phyloP scores from a whole-genome alignment of 257 asterid genomes.

The Verbascum thapsus region DNA sequence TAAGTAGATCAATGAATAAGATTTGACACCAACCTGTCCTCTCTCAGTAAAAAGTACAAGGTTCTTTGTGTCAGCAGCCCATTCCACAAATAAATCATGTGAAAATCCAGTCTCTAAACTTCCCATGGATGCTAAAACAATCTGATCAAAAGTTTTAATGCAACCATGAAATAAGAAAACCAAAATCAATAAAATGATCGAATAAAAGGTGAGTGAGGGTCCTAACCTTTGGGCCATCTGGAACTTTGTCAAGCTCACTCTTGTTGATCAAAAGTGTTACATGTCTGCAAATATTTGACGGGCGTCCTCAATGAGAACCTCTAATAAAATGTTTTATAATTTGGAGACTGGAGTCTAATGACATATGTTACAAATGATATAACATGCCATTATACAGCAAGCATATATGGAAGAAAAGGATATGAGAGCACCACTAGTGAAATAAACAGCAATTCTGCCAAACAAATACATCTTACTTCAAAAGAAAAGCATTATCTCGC shows the following conservation, averaged over 20 bases:
- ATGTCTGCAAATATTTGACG: conserved; percentile 58
- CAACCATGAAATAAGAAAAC: conserved; percentile 29
- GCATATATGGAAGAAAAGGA: conserved; percentile 21
- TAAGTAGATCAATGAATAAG: conserved; percentile 25
- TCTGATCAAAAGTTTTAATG: conserved; percentile 47
- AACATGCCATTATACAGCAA: conserved; percentile 12
- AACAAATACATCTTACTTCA: conserved; percentile 61
- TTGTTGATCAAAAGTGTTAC: conserved; percentile 69
- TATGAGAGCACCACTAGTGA: conserved; percentile 3
- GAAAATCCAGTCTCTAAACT: conserved; percentile 97
- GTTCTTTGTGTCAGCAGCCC: conserved; percentile 97
- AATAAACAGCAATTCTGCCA: background rate
- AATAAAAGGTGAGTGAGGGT: conserved; percentile 23
- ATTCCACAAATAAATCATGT: conserved; percentile 93
- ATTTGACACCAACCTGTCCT: conserved; percentile 78
- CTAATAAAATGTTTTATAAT: conserved; percentile 23
- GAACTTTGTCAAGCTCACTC: conserved; percentile 79
- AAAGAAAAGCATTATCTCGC: conserved; percentile 86
- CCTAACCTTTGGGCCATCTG: conserved; percentile 88
- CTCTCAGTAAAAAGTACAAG: conserved; percentile 94
- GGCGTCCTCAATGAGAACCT: conserved; percentile 35
- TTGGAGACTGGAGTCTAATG: conserved; percentile 1
- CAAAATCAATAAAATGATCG: conserved; percentile 30
- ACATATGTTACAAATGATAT: conserved; percentile 9
- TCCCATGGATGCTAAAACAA: conserved; percentile 95